Conservation (phyloP, 139 green algal genomes). For the Limnomonas spitsbergensis region DNA sequence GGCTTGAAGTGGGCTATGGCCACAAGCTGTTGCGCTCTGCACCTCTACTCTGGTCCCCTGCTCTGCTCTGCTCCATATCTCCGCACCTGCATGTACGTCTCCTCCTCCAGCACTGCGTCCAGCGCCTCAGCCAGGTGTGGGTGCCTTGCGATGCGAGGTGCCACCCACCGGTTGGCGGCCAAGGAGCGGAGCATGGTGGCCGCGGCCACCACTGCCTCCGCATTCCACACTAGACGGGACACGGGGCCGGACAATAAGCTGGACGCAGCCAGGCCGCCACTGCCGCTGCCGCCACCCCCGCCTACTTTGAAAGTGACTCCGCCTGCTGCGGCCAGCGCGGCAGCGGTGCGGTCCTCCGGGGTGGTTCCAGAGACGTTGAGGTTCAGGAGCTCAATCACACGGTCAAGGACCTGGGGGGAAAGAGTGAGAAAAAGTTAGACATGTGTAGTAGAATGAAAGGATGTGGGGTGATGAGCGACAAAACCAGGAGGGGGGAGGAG, state of each 20-base stretch:
- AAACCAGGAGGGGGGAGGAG: no score
- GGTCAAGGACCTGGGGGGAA: neutral
- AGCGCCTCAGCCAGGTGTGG: neutral
- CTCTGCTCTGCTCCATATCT: no score
- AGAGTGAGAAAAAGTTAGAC: neutral
- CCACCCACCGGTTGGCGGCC: neutral
- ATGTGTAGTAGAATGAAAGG: neutral
- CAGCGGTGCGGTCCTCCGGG: neutral
- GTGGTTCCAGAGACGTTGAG: neutral
- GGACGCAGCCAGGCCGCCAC: neutral
- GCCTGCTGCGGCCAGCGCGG: neutral
- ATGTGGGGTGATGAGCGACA: neutral
- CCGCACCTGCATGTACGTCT: neutral
- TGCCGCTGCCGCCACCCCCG: no score
- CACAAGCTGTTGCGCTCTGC: no score
- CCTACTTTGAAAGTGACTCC: neutral
- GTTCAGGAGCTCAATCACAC: neutral
- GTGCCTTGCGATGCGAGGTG: neutral
- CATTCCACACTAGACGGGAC: neutral
- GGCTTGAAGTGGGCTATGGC: no score
- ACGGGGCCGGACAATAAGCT: no score
- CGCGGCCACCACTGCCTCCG: neutral
- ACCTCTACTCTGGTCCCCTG: no score
- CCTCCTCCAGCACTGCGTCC: neutral
- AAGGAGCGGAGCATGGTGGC: neutral